Evolutionary conservation across 2,329 filamentous ascomycete species (phyloP), one percentile per base, ranked within the genome.

Genomic region (Paraphaeosphaeria sporulosa): DNA sequence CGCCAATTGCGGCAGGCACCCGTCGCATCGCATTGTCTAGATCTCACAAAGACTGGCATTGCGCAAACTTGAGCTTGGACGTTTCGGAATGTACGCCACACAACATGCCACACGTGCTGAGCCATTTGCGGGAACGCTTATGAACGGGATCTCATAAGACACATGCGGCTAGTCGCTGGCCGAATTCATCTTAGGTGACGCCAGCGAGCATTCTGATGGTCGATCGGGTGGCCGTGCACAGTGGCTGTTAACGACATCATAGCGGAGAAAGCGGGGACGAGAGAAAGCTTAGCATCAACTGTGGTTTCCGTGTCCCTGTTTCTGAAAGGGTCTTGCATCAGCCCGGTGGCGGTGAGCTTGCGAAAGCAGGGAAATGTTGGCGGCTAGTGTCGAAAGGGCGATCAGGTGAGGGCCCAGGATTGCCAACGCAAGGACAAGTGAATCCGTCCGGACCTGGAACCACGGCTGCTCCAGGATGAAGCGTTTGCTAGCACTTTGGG

Each of bases 211-310:
- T 32, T 32, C 48, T 34, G 17, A 44, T 21, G 10, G 17, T 23
- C 48, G 25, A 30, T 46, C 40, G 7, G 30, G 59, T 61, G 58
- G 59, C 59, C 42, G 59, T 64, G 62, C 58, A 23, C 32, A 19
- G 61, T 53, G 49, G 58, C 59, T 55, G 43, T 54, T 36, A 50
- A 57, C 60, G 71, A 70, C 72, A 71, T 75, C 72, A 75, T 72
- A 63, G 63, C 63, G 57, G 61, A 32, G 60, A 66, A 61, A 57
- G 60, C 67, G 67, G 69, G 61, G 63, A 63, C 62, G 21, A 4
- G 12, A n/a, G 47, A 62, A 71, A 70, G 68, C 69, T 72, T 71
- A 68, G 61, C 61, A 60, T 60, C 5, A 58, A 44, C 58, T 61
- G 60, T 58, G 61, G 27, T n/a, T 48, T 53, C 42, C 17, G 17